A percentile compares a stretch with the other conserved stretches of the same genome.
phyloP scores from a whole-genome alignment of 1,139 yeast species.

The Magnusiomyces tetraspermus region DNA sequence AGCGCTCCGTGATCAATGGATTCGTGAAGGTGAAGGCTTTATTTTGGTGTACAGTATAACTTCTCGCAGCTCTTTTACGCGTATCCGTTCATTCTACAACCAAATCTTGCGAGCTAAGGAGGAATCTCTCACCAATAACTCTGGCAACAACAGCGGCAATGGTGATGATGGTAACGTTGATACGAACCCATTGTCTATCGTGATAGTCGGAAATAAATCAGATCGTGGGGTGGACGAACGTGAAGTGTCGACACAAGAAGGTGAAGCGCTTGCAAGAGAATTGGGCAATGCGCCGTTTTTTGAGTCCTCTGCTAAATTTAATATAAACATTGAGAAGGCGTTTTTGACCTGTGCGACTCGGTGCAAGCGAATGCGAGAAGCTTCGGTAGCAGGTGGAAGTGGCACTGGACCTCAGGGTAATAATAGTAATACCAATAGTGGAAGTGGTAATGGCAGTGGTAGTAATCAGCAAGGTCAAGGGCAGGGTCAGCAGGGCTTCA shows the following conservation, averaged over 20 bases:
- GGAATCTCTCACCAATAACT: no score
- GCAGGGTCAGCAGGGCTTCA: no score
- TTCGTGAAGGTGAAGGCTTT: conserved; percentile 91
- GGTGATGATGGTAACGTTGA: no score
- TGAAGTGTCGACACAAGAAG: conserved; percentile 69
- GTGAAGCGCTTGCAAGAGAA: conserved; percentile 65
- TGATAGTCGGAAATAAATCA: conserved; percentile 79
- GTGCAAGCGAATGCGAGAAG: conserved; percentile 35
- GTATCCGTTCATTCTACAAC: conserved; percentile 70
- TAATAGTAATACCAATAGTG: no score
- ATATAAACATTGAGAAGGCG: conserved; percentile 84
- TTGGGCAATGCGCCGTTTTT: conserved; percentile 84
- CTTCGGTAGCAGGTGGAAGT: no score
- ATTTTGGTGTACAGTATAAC: conserved; percentile 84
- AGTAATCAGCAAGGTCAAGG: no score
- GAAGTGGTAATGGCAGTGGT: no score
- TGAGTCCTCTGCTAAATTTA: conserved; percentile 88
- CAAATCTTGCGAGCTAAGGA: conserved; percentile 78
- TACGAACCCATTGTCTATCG: conserved; percentile 64
- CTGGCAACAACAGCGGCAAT: no score
- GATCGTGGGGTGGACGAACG: conserved; percentile 57
- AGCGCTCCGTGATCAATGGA: conserved; percentile 87
- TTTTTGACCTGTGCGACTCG: conserved; percentile 84
- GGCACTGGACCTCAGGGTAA: no score
- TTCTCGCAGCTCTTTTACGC: conserved; percentile 75